A percentile compares a stretch with the other conserved stretches of the same genome.
Conservation (phyloP, 495 filamentous ascomycete species). For the Jackrogersella minutella region DNA sequence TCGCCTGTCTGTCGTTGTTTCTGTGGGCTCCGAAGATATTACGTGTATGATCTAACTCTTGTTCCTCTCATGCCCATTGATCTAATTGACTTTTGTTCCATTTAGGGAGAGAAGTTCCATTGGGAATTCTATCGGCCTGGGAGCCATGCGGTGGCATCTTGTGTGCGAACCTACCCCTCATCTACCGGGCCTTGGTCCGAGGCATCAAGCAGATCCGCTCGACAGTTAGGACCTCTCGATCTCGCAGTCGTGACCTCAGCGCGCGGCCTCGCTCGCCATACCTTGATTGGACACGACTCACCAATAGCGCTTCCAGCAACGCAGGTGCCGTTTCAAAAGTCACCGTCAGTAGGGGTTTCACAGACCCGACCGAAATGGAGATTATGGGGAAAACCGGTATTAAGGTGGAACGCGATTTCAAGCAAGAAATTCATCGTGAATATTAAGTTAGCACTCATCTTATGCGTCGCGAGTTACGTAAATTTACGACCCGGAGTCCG, state of each 20-base stretch:
- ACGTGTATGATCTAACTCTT: conserved; percentile 45
- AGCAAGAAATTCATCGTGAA: conserved; percentile 28
- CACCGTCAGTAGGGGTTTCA: conserved; percentile 9
- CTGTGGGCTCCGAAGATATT: conserved; percentile 50
- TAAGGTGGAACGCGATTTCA: conserved; percentile 27
- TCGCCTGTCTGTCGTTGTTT: conserved; percentile 51
- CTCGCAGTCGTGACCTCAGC: conserved; percentile 6
- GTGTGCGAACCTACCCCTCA: conserved; percentile 54
- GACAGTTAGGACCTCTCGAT: conserved; percentile 17
- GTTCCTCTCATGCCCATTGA: not conserved
- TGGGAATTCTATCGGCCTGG: conserved; percentile 53
- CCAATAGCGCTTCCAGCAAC: conserved; percentile 12
- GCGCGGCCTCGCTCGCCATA: conserved; percentile 15
- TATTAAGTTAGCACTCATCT: not conserved
- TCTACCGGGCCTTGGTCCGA: conserved; percentile 33
- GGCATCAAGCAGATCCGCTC: conserved; percentile 26
- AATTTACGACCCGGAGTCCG: too few relatives aligned
- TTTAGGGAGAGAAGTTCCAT: conserved; percentile 49
- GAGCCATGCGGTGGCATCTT: conserved; percentile 57
- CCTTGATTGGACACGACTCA: conserved; percentile 21
- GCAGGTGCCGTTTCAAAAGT: conserved; percentile 21
- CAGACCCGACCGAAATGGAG: conserved; percentile 21
- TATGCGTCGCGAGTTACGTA: not conserved
- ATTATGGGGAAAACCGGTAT: conserved; percentile 13
- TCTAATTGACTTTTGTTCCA: not conserved